Base-by-base conservation (phyloP, 129 eudicot species). In the Ambrosia artemisiifolia region DNA sequence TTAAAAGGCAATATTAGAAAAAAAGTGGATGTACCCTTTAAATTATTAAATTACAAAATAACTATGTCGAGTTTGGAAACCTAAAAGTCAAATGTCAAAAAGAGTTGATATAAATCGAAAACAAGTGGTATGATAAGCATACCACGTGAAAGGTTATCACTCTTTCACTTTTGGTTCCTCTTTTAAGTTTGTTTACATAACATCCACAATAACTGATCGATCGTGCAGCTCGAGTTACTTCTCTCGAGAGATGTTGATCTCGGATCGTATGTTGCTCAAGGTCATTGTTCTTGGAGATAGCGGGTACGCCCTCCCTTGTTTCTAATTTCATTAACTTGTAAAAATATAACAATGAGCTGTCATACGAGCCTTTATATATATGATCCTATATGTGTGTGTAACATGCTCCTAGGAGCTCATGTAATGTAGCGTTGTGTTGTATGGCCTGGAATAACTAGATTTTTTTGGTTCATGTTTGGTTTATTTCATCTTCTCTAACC, bases 261-360 rank as follows among this genome's bases (percentile, higher is more conserved):
- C 85, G 1, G 81, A 83, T 63, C 80, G 97, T 68, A 82, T 87
- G 73, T 80, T 91, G 88, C 97, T 91, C 67, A 91, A 91, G 84
- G 84, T 91, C 81, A 88, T 91, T 36, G 90, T 91, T 67, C 92
- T 91, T 13, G 97, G 97, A 4, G 97, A 91, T 54, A 85, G 91
- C 49, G 95, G 91, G 97, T 91, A 83, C 11, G 81, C 55, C 7
- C 49, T 7, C 3, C 2, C 35, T 8, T 66, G 65, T 4, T 32
- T 20, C 16, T 16, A 28, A 1, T 34, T 65, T 47, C 7, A 66
- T 40, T 24, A n/a, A 24, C 28, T 24, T 24, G 28, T 24, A 24
- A 24, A 24, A 24, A 24, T 24, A 24, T 24, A 24, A 24, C 28
- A 24, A 24, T 24, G 28, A 24, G 28, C 28, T 24, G 28, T 24